Base-by-base conservation (phyloP, 1,284 basidiomycete genomes). In the Meripilus lineatus region DNA sequence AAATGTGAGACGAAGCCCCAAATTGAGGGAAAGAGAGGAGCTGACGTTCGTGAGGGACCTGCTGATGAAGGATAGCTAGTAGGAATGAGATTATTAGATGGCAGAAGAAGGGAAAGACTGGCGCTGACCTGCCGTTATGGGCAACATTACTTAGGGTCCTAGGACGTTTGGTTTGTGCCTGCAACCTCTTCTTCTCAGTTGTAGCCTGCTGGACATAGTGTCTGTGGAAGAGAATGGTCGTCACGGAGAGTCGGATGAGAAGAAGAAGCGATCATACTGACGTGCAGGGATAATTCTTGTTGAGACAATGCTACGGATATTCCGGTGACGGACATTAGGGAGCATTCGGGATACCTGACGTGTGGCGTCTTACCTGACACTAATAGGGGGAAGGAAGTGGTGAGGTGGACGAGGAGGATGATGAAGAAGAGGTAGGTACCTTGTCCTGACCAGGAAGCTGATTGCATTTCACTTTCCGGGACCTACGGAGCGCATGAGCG, bases 211-310 rank as follows among this genome's bases (percentile, higher is more conserved):
- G 86, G 26, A 89, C 82, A 57, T 68, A 79, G 58, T 89, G 83
- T 50, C 86, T 88, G 58, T 21, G 32, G 26, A 39, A 39, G 23
- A 20, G 50, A 38, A 50, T 53, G 57, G 57, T 46, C 58, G 53
- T 50, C 55, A 44, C 38, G 45, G 43, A 48, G 41, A 44, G 36
- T 32, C 43, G 32, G 32, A 32, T 21, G 42, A 50, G 45, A 42
- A 42, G 21, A 36, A 18, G 36, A 40, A 54, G 51, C n/a, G n/a
- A n/a, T n/a, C 48, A 54, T 39, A 75, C 77, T 50, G 58, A 89
- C 83, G 87, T 89, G 85, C 86, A 89, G 41, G 85, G 79, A 58
- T 84, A 87, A 57, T 85, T 87, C 68, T 89, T 90, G 48, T 80
- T 76, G 47, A 79, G 64, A 64, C 86, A 90, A 58, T 90, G 87